Base-by-base conservation (phyloP, 1,139 yeast genomes). In the Geotrichum australiense region DNA sequence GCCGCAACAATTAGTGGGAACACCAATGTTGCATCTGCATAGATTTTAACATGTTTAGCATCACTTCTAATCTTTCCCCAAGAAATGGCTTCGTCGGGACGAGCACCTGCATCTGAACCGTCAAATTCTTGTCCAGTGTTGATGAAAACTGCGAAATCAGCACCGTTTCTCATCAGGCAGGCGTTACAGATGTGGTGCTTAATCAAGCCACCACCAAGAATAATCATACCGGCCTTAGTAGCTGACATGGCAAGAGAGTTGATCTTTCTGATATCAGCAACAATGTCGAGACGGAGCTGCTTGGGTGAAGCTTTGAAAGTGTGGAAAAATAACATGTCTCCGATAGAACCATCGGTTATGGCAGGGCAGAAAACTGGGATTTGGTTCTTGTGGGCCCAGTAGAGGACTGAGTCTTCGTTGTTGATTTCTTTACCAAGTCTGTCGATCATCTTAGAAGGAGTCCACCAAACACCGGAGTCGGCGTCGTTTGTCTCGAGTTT, bases 1-100 rank as follows among this genome's bases (percentile, higher is more conserved):
- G 97, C 98, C 30, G 96, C 98, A 31, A 91, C 97, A 49, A 91
- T 82, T 58, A 91, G 71, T 50, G 99, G 99, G 70, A 91, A 84
- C 15, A 91, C 97, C 25, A 86, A 72, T 20, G 96, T 83, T n/a
- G 85, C 99, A 62, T 91, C 99, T 11, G 95, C 94, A 56, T 85
- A 91, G 36, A 91, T 91, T 67, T 91, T 91, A 46, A 87, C 94
- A 49, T 80, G 76, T 55, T 76, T 76, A 25, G 98, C 99, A 35
- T 87, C 96, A 4, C 95, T 81, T 66, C 86, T 86, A 64, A 91
- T 91, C 65, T 91, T 91, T 50, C 99, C 99, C 99, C 99, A 91
- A 36, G 95, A 83, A 42, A 91, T 82, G 21, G 98, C 98, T 66
- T 91, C 99, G 61, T 93, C 98, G 1, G 98, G 97, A 59, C 98